Base-by-base conservation (phyloP, 2,329 filamentous ascomycete genomes). In the Dactylellina drechsleri region DNA sequence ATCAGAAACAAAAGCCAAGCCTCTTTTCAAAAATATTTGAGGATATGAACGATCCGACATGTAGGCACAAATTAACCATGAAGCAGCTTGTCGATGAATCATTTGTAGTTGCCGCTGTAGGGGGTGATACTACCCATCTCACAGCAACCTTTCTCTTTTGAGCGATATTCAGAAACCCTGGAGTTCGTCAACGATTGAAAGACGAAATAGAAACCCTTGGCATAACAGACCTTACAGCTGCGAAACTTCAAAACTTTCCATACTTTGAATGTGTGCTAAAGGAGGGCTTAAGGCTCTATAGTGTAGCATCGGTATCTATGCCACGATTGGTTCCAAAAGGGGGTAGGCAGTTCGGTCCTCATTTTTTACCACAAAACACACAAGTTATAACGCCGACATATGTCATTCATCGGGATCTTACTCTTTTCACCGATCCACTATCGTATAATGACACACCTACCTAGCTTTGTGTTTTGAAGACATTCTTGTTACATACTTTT, bases 221-320 rank as follows among this genome's bases (percentile, higher is more conserved):
- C 26, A 49, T 43, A 6, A 13, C n/a, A 18, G 41, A 18, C 1
- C 10, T 45, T 15, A 26, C 12, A 12, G 60, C 66, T n/a, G 68
- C 66, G 15, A 49, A 41, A 8, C 20, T 73, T 7, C 56, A 62
- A 23, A 18, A 28, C 7, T 20, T 73, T 10, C 54, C 61, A 1
- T 73, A 62, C 40, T 26, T 73, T 4, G 26, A 36, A 10, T 13
- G 26, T 15, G 18, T 73, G 4, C 12, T 73, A 8, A 60, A 58
- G 41, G 68, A 73, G 18, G 36, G 16, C 12, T 36, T 73, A 16
- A 59, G 68, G 31, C 41, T 73, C 8, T 73, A 62, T 16, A 41
- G 45, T 2, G 54, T 61, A 2, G 56, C 18, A 6, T 54, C 60
- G 8, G 36, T 43, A n/a, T 57, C 20, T 15, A 7, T 66, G 2